Evolutionary conservation across 306 rosid genomes (phyloP), one percentile per base, ranked within the genome.

Genomic region (Castanea sativa): DNA sequence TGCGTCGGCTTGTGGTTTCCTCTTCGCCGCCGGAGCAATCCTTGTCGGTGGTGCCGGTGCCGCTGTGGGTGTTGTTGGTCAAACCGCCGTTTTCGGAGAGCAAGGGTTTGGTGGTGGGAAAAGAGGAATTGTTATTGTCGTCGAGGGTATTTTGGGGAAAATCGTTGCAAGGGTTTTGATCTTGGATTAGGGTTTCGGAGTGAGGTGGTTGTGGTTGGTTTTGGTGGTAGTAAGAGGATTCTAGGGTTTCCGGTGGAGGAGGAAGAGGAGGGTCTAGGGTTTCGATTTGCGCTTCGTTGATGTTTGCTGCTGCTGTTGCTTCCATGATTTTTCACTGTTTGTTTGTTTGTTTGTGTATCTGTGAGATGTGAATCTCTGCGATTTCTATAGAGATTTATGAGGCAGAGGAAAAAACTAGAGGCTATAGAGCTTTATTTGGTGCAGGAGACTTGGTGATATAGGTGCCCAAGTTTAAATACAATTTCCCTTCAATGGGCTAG

Each of bases 21-120:
- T 93, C 99, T 78, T 92, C 98, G 0, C 99, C 99, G 3, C 96
- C 98, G n/a, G 99, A 91, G 45, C 68, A 87, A 11, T 93, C 98
- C 83, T 72, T 89, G 63, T 95, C 99, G 18, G 89, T 87, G 12
- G 89, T 90, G 15, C 99, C 53, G 5, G 53, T 49, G 16, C 53
- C 97, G 57, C 97, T 94, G 13, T 88, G 91, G 2, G 98, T 93
- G 68, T 81, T 86, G 15, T 49, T 49, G 53, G 91, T 86, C 52
- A 86, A 55, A 0, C 97, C 98, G 1, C 97, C 98, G 33, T 92
- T 94, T 41, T 91, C 97, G 41, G 97, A 92, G 21, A 91, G 2
- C 76, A 89, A 56, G 5, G 90, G 95, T 64, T 68, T 89, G 10
- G 60, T 87, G 52, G 78, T 25, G 57, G 45, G 82, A 87, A 25